A percentile compares a stretch with the other conserved stretches of the same genome.
Conservation (phyloP, 257 asterid species). For the Haberlea rhodopensis region DNA sequence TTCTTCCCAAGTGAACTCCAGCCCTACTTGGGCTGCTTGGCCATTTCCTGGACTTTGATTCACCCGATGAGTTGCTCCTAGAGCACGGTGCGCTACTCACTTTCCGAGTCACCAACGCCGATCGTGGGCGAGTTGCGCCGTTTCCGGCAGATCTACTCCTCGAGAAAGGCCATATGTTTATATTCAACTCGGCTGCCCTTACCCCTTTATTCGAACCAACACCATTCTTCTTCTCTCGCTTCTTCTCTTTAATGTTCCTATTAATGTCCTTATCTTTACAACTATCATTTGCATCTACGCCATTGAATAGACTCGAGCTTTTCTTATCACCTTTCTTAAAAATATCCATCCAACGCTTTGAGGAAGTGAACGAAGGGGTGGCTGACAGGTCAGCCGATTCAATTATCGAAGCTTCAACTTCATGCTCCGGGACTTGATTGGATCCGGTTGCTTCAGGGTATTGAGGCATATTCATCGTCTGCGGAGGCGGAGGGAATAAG, state of each 20-base stretch:
- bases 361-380: constrained; percentile 41
- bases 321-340: constrained; percentile 50
- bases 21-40: constrained; percentile 70
- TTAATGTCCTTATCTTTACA: constrained; percentile 9
- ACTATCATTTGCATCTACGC: constrained; percentile 12
- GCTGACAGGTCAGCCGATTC: constrained; percentile 31
- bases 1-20: constrained; percentile 80
- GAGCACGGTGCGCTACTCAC: constrained; percentile 97
- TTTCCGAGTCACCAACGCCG: constrained; percentile 54
- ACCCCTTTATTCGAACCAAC: constrained; percentile 25
- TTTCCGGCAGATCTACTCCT: constrained; percentile 97
- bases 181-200: constrained; percentile 76
- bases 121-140: constrained; percentile 60
- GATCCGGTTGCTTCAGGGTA: constrained; percentile 36
- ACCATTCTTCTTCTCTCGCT: constrained; percentile 36
- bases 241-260: constrained; percentile 34
- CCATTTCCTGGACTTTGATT: constrained; percentile 76
- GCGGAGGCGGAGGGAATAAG: constrained; percentile 6
- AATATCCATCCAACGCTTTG: constrained; percentile 84
- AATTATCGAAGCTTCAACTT: constrained; percentile 22
- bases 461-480: background rate
- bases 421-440: constrained; percentile 23
- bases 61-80: constrained; percentile 89
- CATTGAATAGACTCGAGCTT: constrained; percentile 16
- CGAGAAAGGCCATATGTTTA: constrained; percentile 85